Conservation (phyloP, 1,284 basidiomycete genomes). For the Ganoderma multipileum region DNA sequence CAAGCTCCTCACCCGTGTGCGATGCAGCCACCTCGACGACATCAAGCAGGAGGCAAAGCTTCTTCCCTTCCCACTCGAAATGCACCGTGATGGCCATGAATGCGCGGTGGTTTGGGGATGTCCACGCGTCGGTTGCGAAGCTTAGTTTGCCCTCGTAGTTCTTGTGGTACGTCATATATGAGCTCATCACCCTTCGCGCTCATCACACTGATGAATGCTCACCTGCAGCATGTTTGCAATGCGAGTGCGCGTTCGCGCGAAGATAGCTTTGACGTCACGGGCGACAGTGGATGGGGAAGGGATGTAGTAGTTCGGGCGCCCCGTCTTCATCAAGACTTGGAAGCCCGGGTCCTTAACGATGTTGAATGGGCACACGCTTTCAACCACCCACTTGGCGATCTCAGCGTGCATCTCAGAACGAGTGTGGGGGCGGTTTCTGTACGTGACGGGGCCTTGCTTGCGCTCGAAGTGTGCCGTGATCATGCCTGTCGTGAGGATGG, state of each 20-base stretch:
- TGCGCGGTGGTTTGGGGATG: conserved; percentile 17
- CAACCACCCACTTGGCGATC: conserved; percentile 29
- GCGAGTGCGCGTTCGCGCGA: neutral
- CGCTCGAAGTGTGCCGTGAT: neutral
- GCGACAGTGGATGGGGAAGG: conserved; percentile 30
- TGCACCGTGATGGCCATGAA: conserved; percentile 17
- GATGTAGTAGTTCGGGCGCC: conserved; percentile 28
- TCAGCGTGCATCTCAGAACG: neutral
- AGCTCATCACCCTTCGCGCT: neutral
- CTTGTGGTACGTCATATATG: neutral
- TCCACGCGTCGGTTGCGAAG: conserved; percentile 20
- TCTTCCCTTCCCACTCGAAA: conserved; percentile 14
- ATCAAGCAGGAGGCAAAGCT: conserved; percentile 24
- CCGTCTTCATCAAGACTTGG: conserved; percentile 34
- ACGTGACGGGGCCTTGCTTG: neutral
- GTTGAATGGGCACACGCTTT: conserved; percentile 28
- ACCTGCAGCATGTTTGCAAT: conserved; percentile 16
- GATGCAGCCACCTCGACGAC: conserved; percentile 42
- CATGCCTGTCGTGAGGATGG: neutral
- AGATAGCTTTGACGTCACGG: conserved; percentile 22
- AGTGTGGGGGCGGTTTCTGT: neutral
- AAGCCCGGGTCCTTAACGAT: conserved; percentile 31
- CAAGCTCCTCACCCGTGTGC: conserved; percentile 38
- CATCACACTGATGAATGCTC: neutral
- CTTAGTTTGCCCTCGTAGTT: conserved; percentile 12